Percentiles rank a stretch among this genome's conserved stretches.
Evolutionary conservation across 495 filamentous ascomycete genomes (phyloP).

Genomic region (Lophium mytilinum): DNA sequence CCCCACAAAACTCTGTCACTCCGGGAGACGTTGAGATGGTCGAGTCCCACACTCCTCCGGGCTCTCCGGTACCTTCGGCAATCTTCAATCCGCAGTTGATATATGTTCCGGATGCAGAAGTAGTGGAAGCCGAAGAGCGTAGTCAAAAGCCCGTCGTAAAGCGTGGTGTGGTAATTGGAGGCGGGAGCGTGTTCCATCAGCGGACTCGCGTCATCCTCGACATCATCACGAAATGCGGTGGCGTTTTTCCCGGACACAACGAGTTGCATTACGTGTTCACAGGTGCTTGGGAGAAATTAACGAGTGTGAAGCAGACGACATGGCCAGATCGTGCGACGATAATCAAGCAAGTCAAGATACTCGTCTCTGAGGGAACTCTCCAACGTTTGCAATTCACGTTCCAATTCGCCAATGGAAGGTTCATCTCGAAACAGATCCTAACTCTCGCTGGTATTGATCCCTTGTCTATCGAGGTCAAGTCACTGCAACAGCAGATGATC

Average conservation of each 20-base stretch:
- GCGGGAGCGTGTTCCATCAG: slow-evolving; percentile 41
- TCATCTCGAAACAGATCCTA: slow-evolving; percentile 50
- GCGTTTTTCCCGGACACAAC: slow-evolving; percentile 62
- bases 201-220: slow-evolving; percentile 60
- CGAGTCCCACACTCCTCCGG: no score
- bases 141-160: background rate
- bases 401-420: slow-evolving; percentile 43
- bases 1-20: no score
- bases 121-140: background rate
- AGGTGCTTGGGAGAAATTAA: slow-evolving; percentile 47
- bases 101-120: background rate
- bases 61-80: no score
- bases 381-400: slow-evolving; percentile 57
- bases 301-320: slow-evolving; percentile 27
- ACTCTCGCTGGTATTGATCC: slow-evolving; percentile 40
- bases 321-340: slow-evolving; percentile 46
- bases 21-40: no score
- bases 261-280: slow-evolving; percentile 66
- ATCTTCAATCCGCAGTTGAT: background rate
- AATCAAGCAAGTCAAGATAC: slow-evolving; percentile 48
- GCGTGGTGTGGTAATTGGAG: slow-evolving; percentile 8
- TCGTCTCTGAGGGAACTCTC: slow-evolving; percentile 53
- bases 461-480: slow-evolving; percentile 44
- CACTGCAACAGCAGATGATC: slow-evolving; percentile 48
- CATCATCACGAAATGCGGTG: slow-evolving; percentile 58